phyloP scores from a whole-genome alignment of 345 rosid species.

The Dipteronia dyeriana region DNA sequence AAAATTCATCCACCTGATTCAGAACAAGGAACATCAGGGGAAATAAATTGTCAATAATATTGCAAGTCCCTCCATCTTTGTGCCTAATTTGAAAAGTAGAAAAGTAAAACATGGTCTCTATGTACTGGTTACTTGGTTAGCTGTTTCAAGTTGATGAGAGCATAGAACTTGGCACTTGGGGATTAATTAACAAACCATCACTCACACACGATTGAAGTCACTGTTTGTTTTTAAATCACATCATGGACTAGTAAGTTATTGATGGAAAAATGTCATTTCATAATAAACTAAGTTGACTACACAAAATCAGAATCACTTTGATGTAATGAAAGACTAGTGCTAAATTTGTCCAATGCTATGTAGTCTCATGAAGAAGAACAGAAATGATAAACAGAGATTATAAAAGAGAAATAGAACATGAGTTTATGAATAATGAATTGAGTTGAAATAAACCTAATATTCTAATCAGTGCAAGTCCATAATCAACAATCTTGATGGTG shows the following conservation, averaged over 20 bases:
- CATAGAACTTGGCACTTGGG: too few species aligned
- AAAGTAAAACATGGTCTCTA: neutral
- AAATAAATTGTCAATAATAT: neutral
- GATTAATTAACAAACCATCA: neutral
- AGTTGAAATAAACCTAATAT: neutral
- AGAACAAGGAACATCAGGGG: neutral
- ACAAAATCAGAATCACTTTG: too few species aligned
- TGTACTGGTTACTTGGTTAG: neutral
- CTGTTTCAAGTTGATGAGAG: neutral
- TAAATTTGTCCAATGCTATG: neutral
- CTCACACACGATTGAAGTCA: neutral
- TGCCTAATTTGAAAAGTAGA: neutral
- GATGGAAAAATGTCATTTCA: too few species aligned
- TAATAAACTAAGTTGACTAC: too few species aligned
- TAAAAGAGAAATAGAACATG: neutral
- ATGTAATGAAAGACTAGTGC: neutral
- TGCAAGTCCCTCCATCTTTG: neutral
- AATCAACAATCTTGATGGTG: neutral
- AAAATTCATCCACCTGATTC: slow-evolving; percentile 40
- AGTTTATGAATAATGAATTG: neutral
- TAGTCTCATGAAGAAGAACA: neutral
- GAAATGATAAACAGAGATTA: neutral
- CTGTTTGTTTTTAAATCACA: neutral
- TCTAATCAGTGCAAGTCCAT: neutral
- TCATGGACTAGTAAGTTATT: neutral